Evolutionary conservation across 2,329 filamentous ascomycete genomes (phyloP), one percentile per base, ranked within the genome.

Genomic region (Ophiostoma montium): DNA sequence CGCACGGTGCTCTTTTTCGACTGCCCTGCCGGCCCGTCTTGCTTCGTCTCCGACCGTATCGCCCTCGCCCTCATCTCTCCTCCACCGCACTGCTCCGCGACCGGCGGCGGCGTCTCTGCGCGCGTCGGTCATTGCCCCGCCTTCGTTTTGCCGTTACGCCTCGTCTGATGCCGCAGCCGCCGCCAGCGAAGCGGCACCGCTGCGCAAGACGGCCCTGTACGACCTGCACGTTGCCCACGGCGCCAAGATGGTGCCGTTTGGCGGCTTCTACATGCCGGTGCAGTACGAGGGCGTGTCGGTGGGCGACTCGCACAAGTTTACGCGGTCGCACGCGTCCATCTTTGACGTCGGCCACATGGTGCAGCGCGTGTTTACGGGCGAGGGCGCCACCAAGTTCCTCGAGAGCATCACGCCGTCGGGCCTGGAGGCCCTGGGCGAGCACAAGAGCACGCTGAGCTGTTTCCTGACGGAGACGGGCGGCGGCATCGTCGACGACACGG

Each of bases 291-390:
- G 80, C 56, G 74, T 85, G 56, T 82, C 83, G 57, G 83, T 95
- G 55, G 74, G 78, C 57, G 85, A 88, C 53, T 94, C 87, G 47
- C 92, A 96, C 70, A 75, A 80, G 59, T 95, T 90, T 75, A 96
- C 92, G 15, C 80, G 92, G 49, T 75, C 80, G 58, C 84, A 89
- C 65, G 84, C 86, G 51, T 95, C 88, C 55, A 70, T 98, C 55
- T 98, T 98, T 62, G 92, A 98, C 65, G 92, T 96, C 49, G 84
- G 84, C 63, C 92, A 96, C 69, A 96, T 96, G 90, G 88, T 83
- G 54, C 89, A 95, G 69, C 88, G 95, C 65, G 76, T 81, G 56
- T 80, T 98, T 62, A 78, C 78, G 47, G 92, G 92, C 0, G 79
- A 86, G 7, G 84, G 84, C 32, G 89, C 86, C 5, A 75, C 82